Evolutionary conservation across 148 eudicot species (phyloP), one percentile per base, ranked within the genome.

Genomic region (Talinum fruticosum): DNA sequence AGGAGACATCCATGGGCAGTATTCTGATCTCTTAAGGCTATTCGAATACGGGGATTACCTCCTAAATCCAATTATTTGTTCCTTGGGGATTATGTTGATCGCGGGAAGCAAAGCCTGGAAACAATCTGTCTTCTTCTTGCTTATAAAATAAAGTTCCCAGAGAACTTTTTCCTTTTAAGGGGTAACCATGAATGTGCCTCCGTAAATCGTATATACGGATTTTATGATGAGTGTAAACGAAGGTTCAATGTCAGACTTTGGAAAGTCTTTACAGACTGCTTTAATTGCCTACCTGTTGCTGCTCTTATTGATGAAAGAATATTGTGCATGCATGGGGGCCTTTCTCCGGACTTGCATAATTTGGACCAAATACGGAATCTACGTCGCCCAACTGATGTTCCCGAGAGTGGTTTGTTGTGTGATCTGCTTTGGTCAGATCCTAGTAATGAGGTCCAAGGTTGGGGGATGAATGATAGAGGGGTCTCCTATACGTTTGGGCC

Each of bases 1-100:
- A 62, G 66, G 66, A 62, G 66, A 62, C 32, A 62, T 62, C 28
- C 66, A 62, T 28, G 66, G 66, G 32, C 66, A 62, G 33, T 62
- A 62, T 62, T 62, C 66, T 62, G 66, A 62, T 62, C 66, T 62
- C 32, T 62, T 62, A 33, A 62, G 66, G 66, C 66, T 62, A 62
- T 62, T 62, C 32, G 66, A 62, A 6, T 62, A 62, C 7, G 66
- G 66, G 66, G 66, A 62, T 29, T 62, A 62, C 66, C 66, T 12
- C 66, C 66, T 8, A 62, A 62, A 62, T 62, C 66, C 66, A 62
- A 62, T n/a, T 62, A 62, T 33, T 28, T 62, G 18, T 62, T 62
- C 66, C 66, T 62, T 1, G 66, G 66, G 12, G 66, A 62, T 28
- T 62, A 62, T 28, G 66, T 62, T 0, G 66, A 62, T 28, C 66